Evolutionary conservation across 805 yeast genomes (phyloP), one percentile per base, ranked within the genome.

Genomic region (Diddensiella transvaalensis): DNA sequence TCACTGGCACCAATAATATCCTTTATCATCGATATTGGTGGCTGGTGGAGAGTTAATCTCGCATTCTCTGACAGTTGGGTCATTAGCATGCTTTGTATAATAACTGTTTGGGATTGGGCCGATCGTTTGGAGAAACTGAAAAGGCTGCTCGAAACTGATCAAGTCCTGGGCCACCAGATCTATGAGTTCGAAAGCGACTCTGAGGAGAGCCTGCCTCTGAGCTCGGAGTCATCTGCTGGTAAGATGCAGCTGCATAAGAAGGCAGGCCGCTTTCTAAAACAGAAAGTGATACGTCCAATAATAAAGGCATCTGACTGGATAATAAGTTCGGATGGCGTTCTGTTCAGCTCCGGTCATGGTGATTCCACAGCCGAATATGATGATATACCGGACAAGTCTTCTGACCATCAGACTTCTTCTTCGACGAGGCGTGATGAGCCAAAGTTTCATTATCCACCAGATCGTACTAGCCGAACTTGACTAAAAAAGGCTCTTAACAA

Each of bases 31-130:
- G 95, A 86, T 66, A 79, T 87, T 2, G 75, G 90, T 0, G 81
- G 80, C 61, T 73, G 82, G 3, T 87, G 89, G 85, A 80, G 82
- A n/a, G 77, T 77, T 49, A 85, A 82, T 53, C 69, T 85, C 44
- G 80, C 88, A 18, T 91, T 85, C 60, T 70, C 85, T 39, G 84
- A 85, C 64, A 81, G 84, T 39, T 77, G 86, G 17, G 82, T 85
- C 1, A 77, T 83, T n/a, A 83, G 82, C 60, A 77, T 85, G 5
- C 71, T 83, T 18, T 77, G 87, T 30, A 84, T 87, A 24, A 84
- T 84, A 4, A 74, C 83, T 8, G 86, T 86, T 0, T 85, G 95
- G 93, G 95, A 86, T 64, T 87, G 95, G 91, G 75, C 85, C 52
- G 85, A 84, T 59, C 72, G 85, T 53, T 73, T 83, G 47, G 75